These are phyloP conservation scores for Collariella sp. DNA, from an alignment of 495 filamentous ascomycete genomes.

Conservation along the genomic window DNA sequence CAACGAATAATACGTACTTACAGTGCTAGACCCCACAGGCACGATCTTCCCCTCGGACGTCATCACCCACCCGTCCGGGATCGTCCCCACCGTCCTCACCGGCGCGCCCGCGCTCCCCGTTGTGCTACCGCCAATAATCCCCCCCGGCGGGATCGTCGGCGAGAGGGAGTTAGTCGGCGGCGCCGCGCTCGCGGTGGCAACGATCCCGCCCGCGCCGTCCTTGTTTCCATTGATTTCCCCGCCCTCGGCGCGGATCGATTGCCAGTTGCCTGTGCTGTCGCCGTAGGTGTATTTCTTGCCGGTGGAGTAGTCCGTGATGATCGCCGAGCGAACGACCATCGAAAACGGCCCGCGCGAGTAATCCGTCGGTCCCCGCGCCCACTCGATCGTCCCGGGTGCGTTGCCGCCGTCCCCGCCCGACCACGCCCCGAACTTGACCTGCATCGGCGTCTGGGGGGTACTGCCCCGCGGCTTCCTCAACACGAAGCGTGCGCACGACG, in stretches of 20 bases:
- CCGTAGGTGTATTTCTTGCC: conserved; percentile 73
- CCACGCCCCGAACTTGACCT: conserved; percentile 81
- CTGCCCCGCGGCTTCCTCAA: conserved; percentile 50
- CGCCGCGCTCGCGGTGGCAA: conserved; percentile 34
- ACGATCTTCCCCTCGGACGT: conserved; percentile 60
- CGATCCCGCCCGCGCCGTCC: conserved; percentile 40
- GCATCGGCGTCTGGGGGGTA: conserved; percentile 92
- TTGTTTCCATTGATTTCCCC: conserved; percentile 53
- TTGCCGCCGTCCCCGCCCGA: conserved; percentile 72
- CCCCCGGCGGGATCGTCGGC: conserved; percentile 42
- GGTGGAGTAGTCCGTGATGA: conserved; percentile 82
- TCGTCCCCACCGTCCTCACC: conserved; percentile 33
- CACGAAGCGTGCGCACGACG: conserved; percentile 56
- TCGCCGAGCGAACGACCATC: conserved; percentile 73
- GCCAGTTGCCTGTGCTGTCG: conserved; percentile 66
- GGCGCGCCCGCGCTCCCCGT: conserved; percentile 46
- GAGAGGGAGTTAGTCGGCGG: conserved; percentile 28
- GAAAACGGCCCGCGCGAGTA: conserved; percentile 72
- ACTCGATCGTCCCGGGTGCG: conserved; percentile 66
- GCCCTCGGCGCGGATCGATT: conserved; percentile 48
- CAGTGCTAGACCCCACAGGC: conserved; percentile 41
- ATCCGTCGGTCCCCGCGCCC: conserved; percentile 77
- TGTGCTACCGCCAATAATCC: conserved; percentile 49
- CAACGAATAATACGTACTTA: conserved; percentile 16
- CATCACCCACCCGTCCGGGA: conserved; percentile 68